Evolutionary conservation across 352 stramenopile species (phyloP).

Genomic region (Pythium plurisporium): DNA sequence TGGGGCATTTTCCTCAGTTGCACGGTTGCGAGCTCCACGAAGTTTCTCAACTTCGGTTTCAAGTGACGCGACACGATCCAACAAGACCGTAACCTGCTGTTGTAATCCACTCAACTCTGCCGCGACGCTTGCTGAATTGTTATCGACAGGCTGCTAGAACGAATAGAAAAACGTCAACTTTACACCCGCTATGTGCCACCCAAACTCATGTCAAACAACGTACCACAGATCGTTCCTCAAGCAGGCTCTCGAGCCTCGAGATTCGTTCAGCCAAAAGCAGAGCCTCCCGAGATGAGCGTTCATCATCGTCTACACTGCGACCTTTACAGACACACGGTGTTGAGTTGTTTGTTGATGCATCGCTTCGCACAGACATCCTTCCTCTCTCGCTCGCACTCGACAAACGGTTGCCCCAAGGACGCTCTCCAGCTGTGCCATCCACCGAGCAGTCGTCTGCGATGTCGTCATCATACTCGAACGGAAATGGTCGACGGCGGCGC

Average conservation of each 20-base stretch:
- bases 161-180: background rate
- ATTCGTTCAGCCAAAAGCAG: slow-evolving; percentile 4
- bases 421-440: slow-evolving; percentile 9
- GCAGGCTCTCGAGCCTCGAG: slow-evolving; percentile 13
- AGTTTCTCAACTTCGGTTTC: slow-evolving; percentile 19
- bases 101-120: slow-evolving; percentile 12
- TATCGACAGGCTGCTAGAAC: slow-evolving; percentile 4
- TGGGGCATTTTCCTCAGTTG: background rate
- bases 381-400: slow-evolving; percentile 2
- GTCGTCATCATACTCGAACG: slow-evolving; percentile 44
- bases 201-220: no score
- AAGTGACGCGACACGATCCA: slow-evolving; percentile 12
- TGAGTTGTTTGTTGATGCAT: slow-evolving; percentile 3
- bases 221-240: slow-evolving; percentile 19
- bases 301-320: background rate
- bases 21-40: background rate
- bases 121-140: background rate
- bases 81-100: slow-evolving; percentile 12
- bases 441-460: slow-evolving; percentile 1
- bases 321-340: slow-evolving; percentile 3
- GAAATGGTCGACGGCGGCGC: slow-evolving; percentile 45
- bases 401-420: slow-evolving; percentile 2
- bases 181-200: no score
- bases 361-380: slow-evolving; percentile 8
- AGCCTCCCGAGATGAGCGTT: background rate